Evolutionary conservation across 371 early-diverging fungal genomes (phyloP), one percentile per base, ranked within the genome.

Genomic region (Basidiobolus meristosporus): DNA sequence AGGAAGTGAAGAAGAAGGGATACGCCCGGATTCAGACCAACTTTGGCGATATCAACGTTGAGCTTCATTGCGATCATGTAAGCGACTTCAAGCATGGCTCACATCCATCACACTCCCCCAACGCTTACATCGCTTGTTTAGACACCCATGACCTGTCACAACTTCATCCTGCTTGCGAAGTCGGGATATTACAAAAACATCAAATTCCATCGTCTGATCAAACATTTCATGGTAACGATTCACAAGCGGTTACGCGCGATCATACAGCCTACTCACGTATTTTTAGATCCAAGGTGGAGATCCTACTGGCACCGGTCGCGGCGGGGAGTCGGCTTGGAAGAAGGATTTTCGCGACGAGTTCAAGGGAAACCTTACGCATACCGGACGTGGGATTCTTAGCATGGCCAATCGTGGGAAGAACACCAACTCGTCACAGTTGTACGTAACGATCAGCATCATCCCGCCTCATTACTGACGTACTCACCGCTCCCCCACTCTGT

Each of bases 231-330:
- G 88, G 68, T 71, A 60, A 50, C 38, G 31, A 4, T 16, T 28
- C 12, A 5, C 33, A 17, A 5, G 39, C 14, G 7, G 32, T 15
- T 17, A n/a, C n/a, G 20, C n/a, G 7, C 21, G 17, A 6, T 36
- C 23, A 21, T 12, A 39, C 19, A 12, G n/a, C 7, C 6, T 34
- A 7, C 31, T 29, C 6, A 18, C 1, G 2, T 38, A 16, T 43
- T n/a, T n/a, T n/a, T 52, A 70, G 70, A 64, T 90, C 15, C 92
- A 93, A 66, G 91, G 91, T 17, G 97, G 93, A 18, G 95, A 93
- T 57, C 82, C 91, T 36, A 79, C 86, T 6, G 90, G 97, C 1
- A 81, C 79, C 2, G 92, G 93, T 11, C 61, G 63, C 15, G 98
- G 95, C 6, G 89, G 90, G 4, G 69, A 82, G 44, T 78, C 82